These are phyloP conservation scores for Clarireedia hainanense DNA, from an alignment of 2,329 filamentous ascomycete genomes.

Conservation along the genomic window DNA sequence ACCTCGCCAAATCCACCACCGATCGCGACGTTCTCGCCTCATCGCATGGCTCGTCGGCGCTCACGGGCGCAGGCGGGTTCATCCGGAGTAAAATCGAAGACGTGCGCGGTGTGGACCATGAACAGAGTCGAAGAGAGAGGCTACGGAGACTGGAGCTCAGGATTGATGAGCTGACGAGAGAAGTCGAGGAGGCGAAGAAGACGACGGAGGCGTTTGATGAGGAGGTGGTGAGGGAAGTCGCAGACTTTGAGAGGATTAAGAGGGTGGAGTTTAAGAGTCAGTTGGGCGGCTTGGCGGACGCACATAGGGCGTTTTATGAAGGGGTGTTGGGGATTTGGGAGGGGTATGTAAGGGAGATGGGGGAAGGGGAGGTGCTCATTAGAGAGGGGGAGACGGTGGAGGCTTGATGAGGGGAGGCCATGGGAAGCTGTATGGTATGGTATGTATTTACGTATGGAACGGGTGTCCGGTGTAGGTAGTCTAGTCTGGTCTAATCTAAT, in stretches of 20 bases:
- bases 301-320: constrained; percentile 81
- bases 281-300: constrained; percentile 72
- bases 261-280: constrained; percentile 84
- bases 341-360: constrained; percentile 80
- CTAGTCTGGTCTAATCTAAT: too few relatives aligned
- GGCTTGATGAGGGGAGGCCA: background rate
- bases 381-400: background rate
- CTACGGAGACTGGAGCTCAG: constrained; percentile 84
- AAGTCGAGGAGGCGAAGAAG: constrained; percentile 81
- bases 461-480: background rate
- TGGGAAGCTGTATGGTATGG: background rate
- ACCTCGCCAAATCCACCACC: constrained; percentile 80
- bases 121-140: constrained; percentile 79
- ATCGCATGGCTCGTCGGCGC: constrained; percentile 51
- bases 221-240: constrained; percentile 86
- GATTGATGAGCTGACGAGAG: constrained; percentile 82
- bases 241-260: constrained; percentile 96
- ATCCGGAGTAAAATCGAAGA: constrained; percentile 93
- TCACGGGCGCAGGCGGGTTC: constrained; percentile 76
- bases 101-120: constrained; percentile 92
- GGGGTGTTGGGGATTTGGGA: constrained; percentile 80
- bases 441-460: background rate
- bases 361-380: background rate
- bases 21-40: constrained; percentile 67
- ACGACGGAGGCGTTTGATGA: constrained; percentile 92